Percentiles rank a stretch among this genome's conserved stretches.
Evolutionary conservation across 257 asterid species (phyloP).

Genomic region (Craterostigma plantagineum): DNA sequence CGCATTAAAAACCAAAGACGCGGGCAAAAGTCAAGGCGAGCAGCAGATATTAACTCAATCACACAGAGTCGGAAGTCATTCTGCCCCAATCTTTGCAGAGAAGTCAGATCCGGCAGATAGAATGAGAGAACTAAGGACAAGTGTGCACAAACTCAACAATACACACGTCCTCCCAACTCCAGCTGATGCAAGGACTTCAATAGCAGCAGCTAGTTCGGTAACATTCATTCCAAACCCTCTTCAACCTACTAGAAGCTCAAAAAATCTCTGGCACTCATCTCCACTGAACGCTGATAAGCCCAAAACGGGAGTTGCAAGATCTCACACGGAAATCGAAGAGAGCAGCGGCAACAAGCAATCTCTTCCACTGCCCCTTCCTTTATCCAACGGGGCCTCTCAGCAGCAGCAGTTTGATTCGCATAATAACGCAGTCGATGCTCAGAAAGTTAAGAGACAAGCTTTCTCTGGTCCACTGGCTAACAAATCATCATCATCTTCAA

Average conservation of each 20-base stretch:
- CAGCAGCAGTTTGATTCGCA: constrained; percentile 29
- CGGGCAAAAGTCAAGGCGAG: constrained; percentile 30
- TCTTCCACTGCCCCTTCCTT: constrained; percentile 64
- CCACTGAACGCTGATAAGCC: constrained; percentile 59
- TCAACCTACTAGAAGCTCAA: constrained; percentile 22
- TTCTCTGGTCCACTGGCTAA: constrained; percentile 81
- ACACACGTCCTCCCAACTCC: constrained; percentile 85
- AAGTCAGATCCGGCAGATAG: constrained; percentile 54
- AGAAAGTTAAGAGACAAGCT: constrained; percentile 36
- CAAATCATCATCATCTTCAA: constrained; percentile 40
- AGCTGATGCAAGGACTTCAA: constrained; percentile 54
- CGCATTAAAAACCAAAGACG: constrained; percentile 26
- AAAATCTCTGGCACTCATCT: constrained; percentile 64
- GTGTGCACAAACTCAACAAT: constrained; percentile 36
- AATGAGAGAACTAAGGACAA: constrained; percentile 31
- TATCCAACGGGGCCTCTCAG: constrained; percentile 33
- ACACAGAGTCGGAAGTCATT: constrained; percentile 40
- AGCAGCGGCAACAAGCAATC: constrained; percentile 25
- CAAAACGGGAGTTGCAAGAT: constrained; percentile 22
- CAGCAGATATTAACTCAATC: constrained; percentile 26
- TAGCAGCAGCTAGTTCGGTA: constrained; percentile 19
- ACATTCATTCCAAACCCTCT: constrained; percentile 17
- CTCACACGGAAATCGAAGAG: constrained; percentile 26
- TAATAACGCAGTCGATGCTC: constrained; percentile 26
- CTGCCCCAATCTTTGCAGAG: constrained; percentile 79